Conservation (phyloP, 306 rosid genomes). For the Abrus pulchellus region DNA sequence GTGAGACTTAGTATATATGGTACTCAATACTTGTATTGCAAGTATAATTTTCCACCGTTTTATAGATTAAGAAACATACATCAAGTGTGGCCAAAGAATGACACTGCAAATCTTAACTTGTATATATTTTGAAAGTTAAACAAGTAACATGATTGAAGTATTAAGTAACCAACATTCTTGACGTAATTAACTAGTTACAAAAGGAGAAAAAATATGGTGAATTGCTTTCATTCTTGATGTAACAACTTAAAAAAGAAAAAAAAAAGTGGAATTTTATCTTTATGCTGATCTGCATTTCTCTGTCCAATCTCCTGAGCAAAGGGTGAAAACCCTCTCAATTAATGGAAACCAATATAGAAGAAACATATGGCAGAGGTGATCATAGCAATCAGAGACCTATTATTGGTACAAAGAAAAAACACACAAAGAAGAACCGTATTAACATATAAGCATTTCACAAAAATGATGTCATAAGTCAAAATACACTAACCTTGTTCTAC, state of each 20-base stretch:
- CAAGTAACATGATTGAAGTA: constrained; percentile 14
- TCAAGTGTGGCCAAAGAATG: constrained; percentile 35
- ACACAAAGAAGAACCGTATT: neutral
- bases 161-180: constrained; percentile 35
- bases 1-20: too few species aligned
- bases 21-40: too few species aligned
- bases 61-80: constrained; percentile 14
- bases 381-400: constrained; percentile 57
- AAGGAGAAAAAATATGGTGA: neutral
- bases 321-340: constrained; percentile 10
- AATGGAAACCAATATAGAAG: constrained; percentile 40
- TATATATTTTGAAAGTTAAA: neutral
- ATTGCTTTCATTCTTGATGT: constrained; percentile 42
- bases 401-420: constrained; percentile 29
- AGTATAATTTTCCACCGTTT: neutral
- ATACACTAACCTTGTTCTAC: constrained; percentile 48
- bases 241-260: neutral
- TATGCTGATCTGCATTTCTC: constrained; percentile 12
- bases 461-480: neutral
- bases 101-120: constrained; percentile 26
- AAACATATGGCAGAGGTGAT: constrained; percentile 48
- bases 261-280: neutral
- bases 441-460: constrained; percentile 29
- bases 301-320: constrained; percentile 39
- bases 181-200: neutral